phyloP scores from a whole-genome alignment of 1,284 basidiomycete species.

The Ustilago esculenta region DNA sequence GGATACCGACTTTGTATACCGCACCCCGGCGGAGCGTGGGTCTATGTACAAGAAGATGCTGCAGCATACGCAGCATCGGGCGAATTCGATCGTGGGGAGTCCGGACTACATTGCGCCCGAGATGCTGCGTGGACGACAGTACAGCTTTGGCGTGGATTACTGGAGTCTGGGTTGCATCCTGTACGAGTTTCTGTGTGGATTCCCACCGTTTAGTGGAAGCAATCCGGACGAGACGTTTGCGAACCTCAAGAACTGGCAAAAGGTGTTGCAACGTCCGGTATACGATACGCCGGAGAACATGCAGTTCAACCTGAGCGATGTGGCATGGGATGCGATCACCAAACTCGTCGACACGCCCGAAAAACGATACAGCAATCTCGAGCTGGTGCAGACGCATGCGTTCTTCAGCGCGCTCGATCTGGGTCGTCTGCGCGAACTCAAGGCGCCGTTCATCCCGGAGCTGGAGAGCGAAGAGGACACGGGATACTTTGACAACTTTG shows the following conservation, averaged over 20 bases:
- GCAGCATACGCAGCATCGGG: conserved; percentile 84
- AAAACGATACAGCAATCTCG: conserved; percentile 79
- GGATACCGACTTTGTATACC: conserved; percentile 87
- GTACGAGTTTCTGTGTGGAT: conserved; percentile 87
- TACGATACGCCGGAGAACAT: conserved; percentile 96
- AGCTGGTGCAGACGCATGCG: conserved; percentile 79
- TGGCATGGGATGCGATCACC: conserved; percentile 95
- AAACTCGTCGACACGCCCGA: conserved; percentile 81
- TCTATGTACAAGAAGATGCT: conserved; percentile 94
- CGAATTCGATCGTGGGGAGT: conserved; percentile 96
- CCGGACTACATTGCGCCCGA: conserved; percentile 87
- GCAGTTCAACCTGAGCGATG: conserved; percentile 94
- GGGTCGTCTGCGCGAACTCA: conserved; percentile 78
- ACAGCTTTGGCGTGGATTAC: conserved; percentile 94
- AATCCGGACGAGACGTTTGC: conserved; percentile 99
- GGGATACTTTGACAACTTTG: conserved; percentile 98
- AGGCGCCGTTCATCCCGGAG: conserved; percentile 94
- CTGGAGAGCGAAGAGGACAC: conserved; percentile 92
- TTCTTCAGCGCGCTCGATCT: conserved; percentile 85
- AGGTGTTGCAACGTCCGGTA: conserved; percentile 85
- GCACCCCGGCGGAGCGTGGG: conserved; percentile 92
- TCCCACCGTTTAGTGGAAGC: conserved; percentile 95
- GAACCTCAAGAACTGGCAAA: conserved; percentile 97
- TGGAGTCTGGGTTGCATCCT: conserved; percentile 99
- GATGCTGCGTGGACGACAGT: conserved; percentile 91